phyloP scores from a whole-genome alignment of 306 rosid species.

The Cucurbita maxima region DNA sequence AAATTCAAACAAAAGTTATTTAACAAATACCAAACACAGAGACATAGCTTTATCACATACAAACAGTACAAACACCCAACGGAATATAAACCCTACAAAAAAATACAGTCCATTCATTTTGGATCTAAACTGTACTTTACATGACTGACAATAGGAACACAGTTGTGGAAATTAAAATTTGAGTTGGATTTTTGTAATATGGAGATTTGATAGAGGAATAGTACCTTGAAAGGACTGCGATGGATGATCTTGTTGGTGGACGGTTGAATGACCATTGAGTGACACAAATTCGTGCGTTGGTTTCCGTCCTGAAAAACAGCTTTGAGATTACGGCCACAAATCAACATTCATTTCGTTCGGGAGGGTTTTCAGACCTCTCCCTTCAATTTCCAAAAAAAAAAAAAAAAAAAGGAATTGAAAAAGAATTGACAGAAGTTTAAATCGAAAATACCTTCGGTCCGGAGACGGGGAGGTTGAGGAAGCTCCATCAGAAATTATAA shows the following conservation, averaged over 20 bases:
- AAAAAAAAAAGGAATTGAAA: neutral
- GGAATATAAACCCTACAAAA: neutral
- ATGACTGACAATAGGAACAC: neutral
- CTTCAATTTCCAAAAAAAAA: neutral
- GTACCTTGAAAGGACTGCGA: constrained; percentile 76
- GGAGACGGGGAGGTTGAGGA: constrained; percentile 57
- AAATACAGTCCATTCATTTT: neutral
- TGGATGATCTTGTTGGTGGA: constrained; percentile 85
- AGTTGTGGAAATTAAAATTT: neutral
- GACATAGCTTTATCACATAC: neutral
- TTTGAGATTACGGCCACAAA: neutral
- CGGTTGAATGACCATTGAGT: constrained; percentile 53
- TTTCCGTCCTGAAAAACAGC: constrained; percentile 48
- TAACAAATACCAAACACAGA: neutral
- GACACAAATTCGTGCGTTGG: constrained; percentile 91
- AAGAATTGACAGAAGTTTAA: neutral
- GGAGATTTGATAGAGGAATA: neutral
- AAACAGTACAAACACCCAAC: neutral
- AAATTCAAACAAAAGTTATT: neutral
- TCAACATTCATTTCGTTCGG: neutral
- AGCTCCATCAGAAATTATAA: constrained; percentile 46
- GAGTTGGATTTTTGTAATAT: neutral
- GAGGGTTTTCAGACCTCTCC: neutral
- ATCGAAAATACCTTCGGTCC: constrained; percentile 38
- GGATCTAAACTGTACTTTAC: neutral